phyloP scores from a whole-genome alignment of 345 rosid species.

The Euphorbia lathyris region DNA sequence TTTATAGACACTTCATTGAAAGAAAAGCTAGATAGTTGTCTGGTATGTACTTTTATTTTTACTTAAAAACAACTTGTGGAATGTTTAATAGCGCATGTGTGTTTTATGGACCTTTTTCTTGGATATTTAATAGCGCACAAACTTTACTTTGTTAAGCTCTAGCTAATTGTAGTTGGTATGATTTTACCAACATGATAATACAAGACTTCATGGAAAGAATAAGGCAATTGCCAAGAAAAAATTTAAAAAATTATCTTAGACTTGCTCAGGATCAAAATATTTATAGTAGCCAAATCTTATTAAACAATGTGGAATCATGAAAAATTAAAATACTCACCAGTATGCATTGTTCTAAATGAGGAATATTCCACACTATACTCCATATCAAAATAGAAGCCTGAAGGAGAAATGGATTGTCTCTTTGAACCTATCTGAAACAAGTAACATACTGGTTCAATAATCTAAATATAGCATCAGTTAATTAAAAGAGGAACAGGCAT shows the following conservation, averaged over 20 bases:
- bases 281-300: neutral
- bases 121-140: too few species aligned
- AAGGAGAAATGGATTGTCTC: slow-evolving; percentile 30
- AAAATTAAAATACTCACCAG: slow-evolving; percentile 39
- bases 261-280: neutral
- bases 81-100: too few species aligned
- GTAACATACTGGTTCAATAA: slow-evolving; percentile 10
- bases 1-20: too few species aligned
- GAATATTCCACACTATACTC: slow-evolving; percentile 90
- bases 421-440: slow-evolving; percentile 56
- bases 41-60: too few species aligned
- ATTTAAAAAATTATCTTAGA: neutral
- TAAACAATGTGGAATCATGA: slow-evolving; percentile 15
- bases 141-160: neutral
- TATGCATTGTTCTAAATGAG: slow-evolving; percentile 57
- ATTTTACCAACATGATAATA: too few species aligned
- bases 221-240: neutral
- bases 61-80: neutral
- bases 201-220: neutral
- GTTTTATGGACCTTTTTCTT: too few species aligned
- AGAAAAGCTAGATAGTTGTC: too few species aligned
- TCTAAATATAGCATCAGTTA: slow-evolving; percentile 4
- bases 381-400: slow-evolving; percentile 84
- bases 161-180: neutral
- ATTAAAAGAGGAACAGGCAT: neutral